Conservation (phyloP, 106 monocot genomes). For the Hemerocallis citrina region DNA sequence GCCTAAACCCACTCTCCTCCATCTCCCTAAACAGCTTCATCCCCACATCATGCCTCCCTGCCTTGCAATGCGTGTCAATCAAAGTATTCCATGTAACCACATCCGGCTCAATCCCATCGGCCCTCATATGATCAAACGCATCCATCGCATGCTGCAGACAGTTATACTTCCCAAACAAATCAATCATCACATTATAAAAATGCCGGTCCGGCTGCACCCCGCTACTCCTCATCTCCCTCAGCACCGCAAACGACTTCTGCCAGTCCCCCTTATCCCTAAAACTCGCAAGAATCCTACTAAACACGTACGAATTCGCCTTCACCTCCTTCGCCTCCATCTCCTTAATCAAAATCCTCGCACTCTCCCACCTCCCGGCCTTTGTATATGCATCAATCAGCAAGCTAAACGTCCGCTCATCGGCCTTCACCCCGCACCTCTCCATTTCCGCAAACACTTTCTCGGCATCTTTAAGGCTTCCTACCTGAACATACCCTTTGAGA, state of each 20-base stretch:
- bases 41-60: conserved; percentile 53
- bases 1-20: conserved; percentile 41
- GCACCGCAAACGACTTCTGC: conserved; percentile 77
- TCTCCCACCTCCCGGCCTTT: conserved; percentile 75
- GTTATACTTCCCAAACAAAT: conserved; percentile 85
- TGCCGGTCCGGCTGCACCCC: conserved; percentile 72
- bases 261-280: conserved; percentile 86
- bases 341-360: conserved; percentile 68
- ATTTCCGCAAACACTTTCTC: conserved; percentile 74
- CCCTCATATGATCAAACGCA: conserved; percentile 68
- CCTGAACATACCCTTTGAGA: conserved; percentile 74
- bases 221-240: conserved; percentile 72
- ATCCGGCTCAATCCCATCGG: conserved; percentile 76
- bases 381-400: conserved; percentile 82
- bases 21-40: conserved; percentile 73
- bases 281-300: conserved; percentile 66
- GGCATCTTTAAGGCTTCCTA: conserved; percentile 46
- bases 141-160: conserved; percentile 72
- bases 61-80: conserved; percentile 73
- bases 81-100: conserved; percentile 82
- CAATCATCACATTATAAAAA: conserved; percentile 97
- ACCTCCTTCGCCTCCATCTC: conserved; percentile 80
- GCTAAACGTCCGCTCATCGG: conserved; percentile 79
- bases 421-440: conserved; percentile 41
- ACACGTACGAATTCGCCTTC: conserved; percentile 69